A percentile compares a stretch with the other conserved stretches of the same genome.
phyloP scores from a whole-genome alignment of 75 land plant species.

The Chamaecyparis obtusa region DNA sequence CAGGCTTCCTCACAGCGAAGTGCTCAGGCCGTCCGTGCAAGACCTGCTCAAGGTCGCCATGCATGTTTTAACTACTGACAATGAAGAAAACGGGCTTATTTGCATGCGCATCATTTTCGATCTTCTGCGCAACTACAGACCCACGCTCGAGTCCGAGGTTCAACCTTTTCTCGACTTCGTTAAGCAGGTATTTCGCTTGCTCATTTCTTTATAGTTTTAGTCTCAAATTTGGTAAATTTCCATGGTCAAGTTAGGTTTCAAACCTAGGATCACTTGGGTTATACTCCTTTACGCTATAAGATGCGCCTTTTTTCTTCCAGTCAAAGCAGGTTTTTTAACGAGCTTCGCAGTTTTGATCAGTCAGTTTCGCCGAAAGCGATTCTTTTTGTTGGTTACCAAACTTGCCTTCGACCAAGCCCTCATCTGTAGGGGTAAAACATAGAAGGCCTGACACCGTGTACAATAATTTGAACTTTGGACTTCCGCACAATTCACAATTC shows the following conservation, averaged over 20 bases:
- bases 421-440: neutral
- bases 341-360: neutral
- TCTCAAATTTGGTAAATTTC: neutral
- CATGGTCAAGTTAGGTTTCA: neutral
- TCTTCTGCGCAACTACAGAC: constrained; percentile 86
- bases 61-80: constrained; percentile 85
- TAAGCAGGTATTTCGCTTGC: constrained; percentile 31
- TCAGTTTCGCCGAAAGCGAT: neutral
- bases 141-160: constrained; percentile 84
- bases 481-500: neutral
- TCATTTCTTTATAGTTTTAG: neutral
- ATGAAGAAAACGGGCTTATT: constrained; percentile 95
- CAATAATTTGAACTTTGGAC: neutral
- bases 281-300: too few relatives aligned
- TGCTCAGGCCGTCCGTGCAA: constrained; percentile 89
- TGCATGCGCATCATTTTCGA: constrained; percentile 93
- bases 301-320: neutral
- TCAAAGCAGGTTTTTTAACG: neutral
- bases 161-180: constrained; percentile 98
- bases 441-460: neutral
- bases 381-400: neutral
- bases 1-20: constrained; percentile 93
- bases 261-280: neutral
- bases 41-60: constrained; percentile 90
- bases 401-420: neutral